phyloP scores from a whole-genome alignment of 2,329 filamentous ascomycete species.

The Monosporascus sp. region DNA sequence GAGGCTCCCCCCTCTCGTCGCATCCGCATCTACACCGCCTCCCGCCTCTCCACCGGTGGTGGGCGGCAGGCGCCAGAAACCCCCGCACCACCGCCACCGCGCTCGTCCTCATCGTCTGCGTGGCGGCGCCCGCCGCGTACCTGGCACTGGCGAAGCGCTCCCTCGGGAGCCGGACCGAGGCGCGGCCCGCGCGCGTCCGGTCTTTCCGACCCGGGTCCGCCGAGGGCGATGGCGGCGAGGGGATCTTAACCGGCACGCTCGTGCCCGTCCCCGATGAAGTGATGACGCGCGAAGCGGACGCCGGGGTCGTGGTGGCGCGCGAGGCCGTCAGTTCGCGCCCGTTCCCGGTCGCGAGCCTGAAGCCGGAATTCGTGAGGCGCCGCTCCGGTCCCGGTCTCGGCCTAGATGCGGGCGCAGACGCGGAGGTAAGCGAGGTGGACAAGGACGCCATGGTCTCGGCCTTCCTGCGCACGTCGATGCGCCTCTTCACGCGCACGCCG shows the following conservation, averaged over 20 bases:
- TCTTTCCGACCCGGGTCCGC: slow-evolving; percentile 4
- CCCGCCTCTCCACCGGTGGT: not conserved
- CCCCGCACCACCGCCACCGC: slow-evolving; percentile 2
- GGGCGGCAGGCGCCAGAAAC: not conserved
- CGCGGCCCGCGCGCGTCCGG: slow-evolving; percentile 2
- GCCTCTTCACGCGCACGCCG: slow-evolving; percentile 17
- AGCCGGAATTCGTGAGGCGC: not conserved
- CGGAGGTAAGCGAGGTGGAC: not conserved
- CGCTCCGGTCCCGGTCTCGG: too few relatives aligned
- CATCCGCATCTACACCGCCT: too few relatives aligned
- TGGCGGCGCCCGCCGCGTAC: slow-evolving; percentile 13
- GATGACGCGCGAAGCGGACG: not conserved
- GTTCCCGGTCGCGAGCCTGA: slow-evolving; percentile 5
- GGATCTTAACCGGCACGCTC: slow-evolving; percentile 7
- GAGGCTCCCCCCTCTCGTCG: too few relatives aligned
- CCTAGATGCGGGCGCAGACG: not conserved
- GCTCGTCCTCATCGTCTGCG: slow-evolving; percentile 7
- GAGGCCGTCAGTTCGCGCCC: slow-evolving; percentile 15
- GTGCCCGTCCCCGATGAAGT: not conserved
- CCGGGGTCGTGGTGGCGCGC: slow-evolving; percentile 8
- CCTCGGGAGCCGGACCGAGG: slow-evolving; percentile 6
- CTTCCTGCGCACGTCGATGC: slow-evolving; percentile 18
- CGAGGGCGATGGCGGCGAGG: not conserved
- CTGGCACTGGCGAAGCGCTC: slow-evolving; percentile 7
- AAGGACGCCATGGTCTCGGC: slow-evolving; percentile 8